phyloP scores from a whole-genome alignment of 768 basidiomycete species.

The Cantharellus cinnabarinus region DNA sequence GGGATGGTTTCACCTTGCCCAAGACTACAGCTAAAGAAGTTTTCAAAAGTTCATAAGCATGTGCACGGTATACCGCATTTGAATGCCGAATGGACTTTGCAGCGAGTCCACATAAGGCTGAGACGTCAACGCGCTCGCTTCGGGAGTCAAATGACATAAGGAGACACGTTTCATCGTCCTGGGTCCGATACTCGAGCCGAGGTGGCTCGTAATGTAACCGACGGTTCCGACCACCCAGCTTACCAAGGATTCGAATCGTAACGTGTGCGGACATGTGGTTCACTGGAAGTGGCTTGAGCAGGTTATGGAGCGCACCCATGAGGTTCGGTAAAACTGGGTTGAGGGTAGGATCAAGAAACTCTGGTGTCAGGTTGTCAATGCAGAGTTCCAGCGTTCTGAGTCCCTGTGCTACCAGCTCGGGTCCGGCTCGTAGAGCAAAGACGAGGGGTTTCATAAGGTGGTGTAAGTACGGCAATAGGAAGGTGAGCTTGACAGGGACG shows the following conservation, averaged over 20 bases:
- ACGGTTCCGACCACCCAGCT: conserved; percentile 86
- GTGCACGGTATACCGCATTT: conserved; percentile 19
- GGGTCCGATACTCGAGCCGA: conserved; percentile 44
- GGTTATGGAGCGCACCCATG: conserved; percentile 84
- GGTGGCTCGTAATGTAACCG: conserved; percentile 68
- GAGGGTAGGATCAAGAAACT: conserved; percentile 92
- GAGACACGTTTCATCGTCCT: conserved; percentile 50
- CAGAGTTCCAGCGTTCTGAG: conserved; percentile 93
- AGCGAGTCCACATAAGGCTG: conserved; percentile 45
- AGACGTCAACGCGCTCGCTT: conserved; percentile 41
- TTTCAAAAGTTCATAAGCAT: conserved; percentile 32
- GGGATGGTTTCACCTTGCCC: conserved; percentile 35
- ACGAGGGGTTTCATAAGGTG: conserved; percentile 95
- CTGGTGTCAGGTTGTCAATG: conserved; percentile 94
- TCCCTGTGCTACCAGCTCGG: conserved; percentile 87
- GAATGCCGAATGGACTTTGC: conserved; percentile 34
- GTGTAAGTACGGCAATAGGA: conserved; percentile 82
- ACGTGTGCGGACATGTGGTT: conserved; percentile 83
- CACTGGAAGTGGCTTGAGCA: conserved; percentile 74
- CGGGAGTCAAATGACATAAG: conserved; percentile 53
- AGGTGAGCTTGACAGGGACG: conserved; percentile 84
- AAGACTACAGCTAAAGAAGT: conserved; percentile 48
- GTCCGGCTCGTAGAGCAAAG: conserved; percentile 65
- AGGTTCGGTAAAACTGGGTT: conserved; percentile 81
- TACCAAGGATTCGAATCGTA: conserved; percentile 89